Base-by-base conservation (phyloP, 306 rosid species). In the Cyamopsis tetragonoloba region DNA sequence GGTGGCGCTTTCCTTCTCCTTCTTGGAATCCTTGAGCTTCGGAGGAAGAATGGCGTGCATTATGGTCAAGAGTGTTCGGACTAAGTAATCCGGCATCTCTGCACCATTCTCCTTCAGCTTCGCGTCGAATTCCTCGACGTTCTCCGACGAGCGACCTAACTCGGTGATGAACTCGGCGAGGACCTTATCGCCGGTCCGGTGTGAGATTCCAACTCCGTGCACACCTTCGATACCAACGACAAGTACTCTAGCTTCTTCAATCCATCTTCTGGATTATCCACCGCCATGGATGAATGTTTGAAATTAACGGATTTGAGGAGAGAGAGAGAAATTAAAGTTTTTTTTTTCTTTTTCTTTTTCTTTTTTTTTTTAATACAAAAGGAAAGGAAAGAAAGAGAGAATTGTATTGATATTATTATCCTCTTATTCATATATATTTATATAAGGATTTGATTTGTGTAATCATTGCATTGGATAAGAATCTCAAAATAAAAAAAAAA, bases 21-120 rank as follows among this genome's bases (percentile, higher is more conserved):
- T 78, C 79, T 75, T 76, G 22, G 47, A 73, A 8, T 72, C 88
- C 71, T 75, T 78, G 1, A 79, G 35, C 64, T 78, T 78, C 10
- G 96, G 95, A 66, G 95, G 91, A 60, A 87, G 88, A 80, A 89
- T 79, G 1, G 89, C 86, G 53, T 87, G 95, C 22, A 89, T 83
- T 5, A 81, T 87, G 4, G 79, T 81, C 59, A 92, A 46, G 8
- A 92, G 83, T 0, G 88, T 79, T 31, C 54, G 76, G 31, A 89
- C 87, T 12, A 92, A 83, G 65, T 85, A 81, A 78, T 87, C 93
- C 0, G 93, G 96, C 88, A 89, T 71, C 30, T 82, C 85, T 0
- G 91, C 91, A 0, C 93, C 98, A 9, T 85, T 84, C 57, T 87
- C 82, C 75, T 85, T 92, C 76, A 92, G 44, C 18, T 82, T 80